phyloP scores from a whole-genome alignment of 495 filamentous ascomycete genomes.

The Penicillium atrosanguineum region DNA sequence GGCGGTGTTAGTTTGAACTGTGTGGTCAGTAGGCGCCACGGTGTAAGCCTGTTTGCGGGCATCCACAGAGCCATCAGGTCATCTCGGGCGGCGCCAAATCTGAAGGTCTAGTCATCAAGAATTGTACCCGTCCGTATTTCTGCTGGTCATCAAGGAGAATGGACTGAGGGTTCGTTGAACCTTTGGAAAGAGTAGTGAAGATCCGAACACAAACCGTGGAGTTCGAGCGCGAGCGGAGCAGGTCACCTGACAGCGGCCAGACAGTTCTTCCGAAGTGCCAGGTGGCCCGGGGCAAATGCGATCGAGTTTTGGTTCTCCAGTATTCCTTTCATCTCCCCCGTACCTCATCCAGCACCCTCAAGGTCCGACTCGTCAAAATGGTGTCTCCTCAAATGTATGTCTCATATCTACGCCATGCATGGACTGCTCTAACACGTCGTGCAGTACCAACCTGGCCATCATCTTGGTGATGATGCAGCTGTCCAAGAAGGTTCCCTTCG shows the following conservation, averaged over 20 bases:
- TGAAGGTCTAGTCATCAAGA: not conserved
- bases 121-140: not conserved
- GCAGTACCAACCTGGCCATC: slow-evolving; percentile 87
- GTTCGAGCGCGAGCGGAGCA: not conserved
- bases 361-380: slow-evolving; percentile 36
- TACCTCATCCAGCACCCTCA: slow-evolving; percentile 9
- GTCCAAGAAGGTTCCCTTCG: slow-evolving; percentile 92
- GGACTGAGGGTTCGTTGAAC: not conserved
- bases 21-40: not conserved
- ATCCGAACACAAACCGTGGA: not conserved
- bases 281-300: slow-evolving; percentile 15
- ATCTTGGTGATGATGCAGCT: slow-evolving; percentile 98
- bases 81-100: not conserved
- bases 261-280: slow-evolving; percentile 23
- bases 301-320: slow-evolving; percentile 24
- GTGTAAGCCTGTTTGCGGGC: slow-evolving; percentile 6
- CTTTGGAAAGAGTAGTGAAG: not conserved
- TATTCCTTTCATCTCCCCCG: slow-evolving; percentile 23
- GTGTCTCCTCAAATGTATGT: slow-evolving; percentile 48
- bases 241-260: slow-evolving; percentile 1
- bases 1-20: not conserved
- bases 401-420: not conserved
- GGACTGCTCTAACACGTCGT: slow-evolving; percentile 4
- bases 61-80: not conserved
- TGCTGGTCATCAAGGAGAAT: not conserved